Evolutionary conservation across 768 basidiomycete genomes (phyloP).

Genomic region (Cystofilobasidium bisporidii): DNA sequence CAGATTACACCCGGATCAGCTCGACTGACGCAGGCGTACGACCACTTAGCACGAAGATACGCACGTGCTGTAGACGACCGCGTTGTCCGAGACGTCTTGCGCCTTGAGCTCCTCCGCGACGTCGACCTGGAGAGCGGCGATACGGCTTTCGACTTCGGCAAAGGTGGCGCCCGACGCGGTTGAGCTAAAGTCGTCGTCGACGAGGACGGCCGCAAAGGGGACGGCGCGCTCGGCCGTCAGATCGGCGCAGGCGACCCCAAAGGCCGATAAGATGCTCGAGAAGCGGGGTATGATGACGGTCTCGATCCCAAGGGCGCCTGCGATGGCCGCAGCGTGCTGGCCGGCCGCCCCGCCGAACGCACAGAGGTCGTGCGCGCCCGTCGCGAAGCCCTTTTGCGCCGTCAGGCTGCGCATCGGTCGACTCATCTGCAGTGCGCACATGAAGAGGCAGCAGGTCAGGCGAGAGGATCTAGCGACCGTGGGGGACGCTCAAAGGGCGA

Average conservation of each 20-base stretch:
- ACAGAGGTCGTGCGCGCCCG: neutral
- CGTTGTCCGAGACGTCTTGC: neutral
- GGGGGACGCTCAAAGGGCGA: constrained; percentile 11
- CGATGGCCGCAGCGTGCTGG: constrained; percentile 89
- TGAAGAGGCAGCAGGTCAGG: no score
- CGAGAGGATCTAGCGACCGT: no score
- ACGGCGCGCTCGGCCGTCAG: neutral
- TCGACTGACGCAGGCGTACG: no score
- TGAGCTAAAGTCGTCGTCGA: neutral
- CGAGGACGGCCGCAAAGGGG: neutral
- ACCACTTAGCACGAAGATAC: no score
- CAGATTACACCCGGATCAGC: no score
- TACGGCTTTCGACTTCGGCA: neutral
- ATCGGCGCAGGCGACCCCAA: constrained; percentile 75
- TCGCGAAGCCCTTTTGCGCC: neutral
- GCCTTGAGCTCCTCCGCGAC: neutral
- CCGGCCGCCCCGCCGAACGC: constrained; percentile 44
- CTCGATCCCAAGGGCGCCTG: constrained; percentile 69
- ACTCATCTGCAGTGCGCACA: no score
- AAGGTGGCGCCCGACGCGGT: neutral
- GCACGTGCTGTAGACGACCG: neutral
- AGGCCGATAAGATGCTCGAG: constrained; percentile 85
- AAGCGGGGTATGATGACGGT: constrained; percentile 81
- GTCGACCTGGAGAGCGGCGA: neutral
- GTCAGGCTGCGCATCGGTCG: neutral